phyloP scores from a whole-genome alignment of 1,284 basidiomycete species.

The Tylopilus sp. region DNA sequence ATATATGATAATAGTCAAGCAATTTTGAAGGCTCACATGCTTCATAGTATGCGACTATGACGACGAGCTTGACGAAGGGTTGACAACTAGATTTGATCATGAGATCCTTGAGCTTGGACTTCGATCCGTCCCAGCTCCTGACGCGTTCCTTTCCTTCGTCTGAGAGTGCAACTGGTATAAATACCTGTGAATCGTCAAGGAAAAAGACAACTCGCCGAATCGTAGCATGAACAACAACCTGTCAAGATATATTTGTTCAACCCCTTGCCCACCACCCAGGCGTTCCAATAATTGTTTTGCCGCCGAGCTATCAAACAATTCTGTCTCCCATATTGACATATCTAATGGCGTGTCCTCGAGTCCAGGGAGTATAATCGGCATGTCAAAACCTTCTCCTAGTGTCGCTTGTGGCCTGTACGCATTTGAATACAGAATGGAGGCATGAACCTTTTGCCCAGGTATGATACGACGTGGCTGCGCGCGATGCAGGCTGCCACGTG shows the following conservation, averaged over 20 bases:
- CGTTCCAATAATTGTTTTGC: constrained; percentile 23
- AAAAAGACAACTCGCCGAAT: constrained; percentile 27
- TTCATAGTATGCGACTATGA: constrained; percentile 39
- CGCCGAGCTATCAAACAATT: constrained; percentile 37
- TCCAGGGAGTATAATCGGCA: constrained; percentile 24
- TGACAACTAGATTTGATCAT: constrained; percentile 12
- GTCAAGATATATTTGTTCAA: constrained; percentile 36
- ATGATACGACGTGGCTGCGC: constrained; percentile 38
- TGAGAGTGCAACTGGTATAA: constrained; percentile 2
- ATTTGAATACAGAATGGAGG: constrained; percentile 40
- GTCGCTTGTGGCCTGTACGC: constrained; percentile 36
- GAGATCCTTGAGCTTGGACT: constrained; percentile 16
- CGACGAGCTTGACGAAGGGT: constrained; percentile 30
- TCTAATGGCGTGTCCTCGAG: constrained; percentile 13
- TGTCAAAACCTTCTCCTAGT: constrained; percentile 40
- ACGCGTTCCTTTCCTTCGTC: constrained; percentile 37
- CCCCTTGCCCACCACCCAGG: constrained; percentile 20
- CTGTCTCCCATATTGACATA: constrained; percentile 34
- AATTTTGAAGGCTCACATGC: constrained; percentile 24
- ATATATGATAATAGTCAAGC: no score
- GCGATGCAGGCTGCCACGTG: constrained; percentile 27
- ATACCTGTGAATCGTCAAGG: not conserved
- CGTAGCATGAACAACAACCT: constrained; percentile 41
- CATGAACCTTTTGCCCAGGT: constrained; percentile 44
- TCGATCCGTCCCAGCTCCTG: constrained; percentile 21